These are phyloP conservation scores for Botrytis tulipae DNA, from an alignment of 2,329 filamentous ascomycete genomes.

Conservation along the genomic window DNA sequence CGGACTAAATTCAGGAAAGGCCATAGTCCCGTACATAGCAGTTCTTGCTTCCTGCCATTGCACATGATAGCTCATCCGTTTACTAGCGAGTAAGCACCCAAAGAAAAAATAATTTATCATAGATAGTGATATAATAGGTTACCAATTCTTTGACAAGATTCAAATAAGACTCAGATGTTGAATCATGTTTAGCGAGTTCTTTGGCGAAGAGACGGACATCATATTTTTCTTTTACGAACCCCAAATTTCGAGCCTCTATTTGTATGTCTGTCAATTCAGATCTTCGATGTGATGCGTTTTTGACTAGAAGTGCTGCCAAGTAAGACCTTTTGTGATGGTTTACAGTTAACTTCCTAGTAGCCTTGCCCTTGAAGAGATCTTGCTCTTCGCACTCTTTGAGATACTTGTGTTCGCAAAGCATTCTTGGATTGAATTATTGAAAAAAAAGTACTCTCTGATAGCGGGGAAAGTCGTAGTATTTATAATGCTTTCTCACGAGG, in stretches of 20 bases:
- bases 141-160: background rate
- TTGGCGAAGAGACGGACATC: background rate
- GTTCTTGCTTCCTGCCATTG: too few relatives aligned
- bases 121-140: background rate
- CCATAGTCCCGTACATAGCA: too few relatives aligned
- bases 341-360: background rate
- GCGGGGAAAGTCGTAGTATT: background rate
- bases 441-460: background rate
- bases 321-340: background rate
- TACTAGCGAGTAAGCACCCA: too few relatives aligned
- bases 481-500: background rate
- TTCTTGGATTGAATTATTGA: background rate
- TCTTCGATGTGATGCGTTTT: fast-evolving
- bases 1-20: too few relatives aligned
- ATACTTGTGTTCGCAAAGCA: background rate
- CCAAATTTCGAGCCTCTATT: background rate
- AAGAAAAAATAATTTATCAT: too few relatives aligned
- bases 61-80: too few relatives aligned
- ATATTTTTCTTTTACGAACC: background rate
- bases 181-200: background rate
- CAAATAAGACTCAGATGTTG: background rate
- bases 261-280: fast-evolving
- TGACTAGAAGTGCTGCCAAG: background rate
- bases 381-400: background rate
- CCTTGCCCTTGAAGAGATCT: background rate